A percentile compares a stretch with the other conserved stretches of the same genome.
Conservation (phyloP, 139 green algal genomes). For the Chlamydomonas sp. region DNA sequence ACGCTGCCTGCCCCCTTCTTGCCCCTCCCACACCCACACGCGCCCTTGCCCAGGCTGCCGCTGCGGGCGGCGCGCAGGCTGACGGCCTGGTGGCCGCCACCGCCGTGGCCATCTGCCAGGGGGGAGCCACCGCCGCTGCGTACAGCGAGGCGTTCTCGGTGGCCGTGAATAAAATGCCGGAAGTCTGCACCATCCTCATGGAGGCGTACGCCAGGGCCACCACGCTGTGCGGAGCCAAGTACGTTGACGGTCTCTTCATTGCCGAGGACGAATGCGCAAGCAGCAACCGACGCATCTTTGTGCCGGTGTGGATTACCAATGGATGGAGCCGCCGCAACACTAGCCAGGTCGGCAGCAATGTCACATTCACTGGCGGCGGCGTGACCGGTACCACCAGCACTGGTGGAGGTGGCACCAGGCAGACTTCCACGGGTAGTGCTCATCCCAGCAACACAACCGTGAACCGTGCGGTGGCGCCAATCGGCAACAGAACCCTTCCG, state of each 20-base stretch:
- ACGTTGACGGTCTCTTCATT: background rate
- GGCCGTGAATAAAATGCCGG: constrained; percentile 2
- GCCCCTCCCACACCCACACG: too few relatives aligned
- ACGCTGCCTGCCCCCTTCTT: background rate
- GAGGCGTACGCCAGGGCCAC: constrained; percentile 18
- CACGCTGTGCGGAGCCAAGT: background rate
- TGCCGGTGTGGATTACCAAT: background rate
- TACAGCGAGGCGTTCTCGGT: constrained; percentile 17
- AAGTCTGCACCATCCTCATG: constrained; percentile 24
- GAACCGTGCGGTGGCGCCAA: too few relatives aligned
- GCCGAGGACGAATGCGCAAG: background rate
- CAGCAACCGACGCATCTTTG: background rate
- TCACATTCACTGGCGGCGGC: too few relatives aligned
- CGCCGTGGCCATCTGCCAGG: constrained; percentile 24
- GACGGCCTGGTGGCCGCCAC: constrained; percentile 24
- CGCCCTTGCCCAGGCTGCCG: background rate
- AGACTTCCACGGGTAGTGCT: too few relatives aligned
- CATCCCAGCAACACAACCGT: too few relatives aligned
- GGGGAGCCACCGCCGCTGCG: constrained; percentile 10
- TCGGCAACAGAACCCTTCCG: too few relatives aligned
- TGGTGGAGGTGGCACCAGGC: too few relatives aligned
- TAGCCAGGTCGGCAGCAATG: too few relatives aligned
- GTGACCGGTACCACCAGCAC: too few relatives aligned
- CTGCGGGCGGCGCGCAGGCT: constrained; percentile 6
- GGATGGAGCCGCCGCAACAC: too few relatives aligned